Base-by-base conservation (phyloP, 2,329 filamentous ascomycete genomes). In the Daldinia sp. region DNA sequence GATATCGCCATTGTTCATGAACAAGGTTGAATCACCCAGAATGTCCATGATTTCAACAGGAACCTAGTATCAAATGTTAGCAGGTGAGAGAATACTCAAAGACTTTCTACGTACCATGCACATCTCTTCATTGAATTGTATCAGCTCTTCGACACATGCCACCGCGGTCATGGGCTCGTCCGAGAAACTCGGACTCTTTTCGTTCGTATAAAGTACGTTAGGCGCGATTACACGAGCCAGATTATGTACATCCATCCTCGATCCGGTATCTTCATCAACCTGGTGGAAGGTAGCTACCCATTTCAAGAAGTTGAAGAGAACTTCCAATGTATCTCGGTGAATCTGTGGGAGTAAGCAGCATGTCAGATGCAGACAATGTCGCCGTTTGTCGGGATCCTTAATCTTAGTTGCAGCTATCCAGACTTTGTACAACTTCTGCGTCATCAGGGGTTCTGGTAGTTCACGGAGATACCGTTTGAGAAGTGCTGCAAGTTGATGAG, bases 221-320 rank as follows among this genome's bases (percentile, higher is more conserved):
- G 96, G 96, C 4, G 95, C 94, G 80, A 99, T 98, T 70, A 99
- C 96, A 2, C 97, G 98, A 3, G 96, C 93, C 70, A 99, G 87
- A 77, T 99, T 99, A 83, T 97, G 94, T 60, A 97, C 92, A 79
- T 99, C 96, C 96, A 99, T 99, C 85, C 98, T 98, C 74, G 95
- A 98, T 28, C 96, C 96, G 23, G 92, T 92, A 78, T 99, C 96
- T 76, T 99, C 96, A 75, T 99, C 96, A 13, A 99, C 90, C 77
- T 98, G 94, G 70, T 97, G 95, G 84, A 99, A 99, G 1, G 94
- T 97, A 4, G 94, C 94, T 4, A 94, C 93, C 95, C 96, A 99
- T 77, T 97, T 97, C 53, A 99, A 86, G 85, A 99, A 99, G 57
- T 90, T 92, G 82, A 98, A 98, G 1, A 99, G 82, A 46, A 99